These are phyloP conservation scores for Furcasterigmium furcatum DNA, from an alignment of 2,329 filamentous ascomycete species.

Conservation along the genomic window DNA sequence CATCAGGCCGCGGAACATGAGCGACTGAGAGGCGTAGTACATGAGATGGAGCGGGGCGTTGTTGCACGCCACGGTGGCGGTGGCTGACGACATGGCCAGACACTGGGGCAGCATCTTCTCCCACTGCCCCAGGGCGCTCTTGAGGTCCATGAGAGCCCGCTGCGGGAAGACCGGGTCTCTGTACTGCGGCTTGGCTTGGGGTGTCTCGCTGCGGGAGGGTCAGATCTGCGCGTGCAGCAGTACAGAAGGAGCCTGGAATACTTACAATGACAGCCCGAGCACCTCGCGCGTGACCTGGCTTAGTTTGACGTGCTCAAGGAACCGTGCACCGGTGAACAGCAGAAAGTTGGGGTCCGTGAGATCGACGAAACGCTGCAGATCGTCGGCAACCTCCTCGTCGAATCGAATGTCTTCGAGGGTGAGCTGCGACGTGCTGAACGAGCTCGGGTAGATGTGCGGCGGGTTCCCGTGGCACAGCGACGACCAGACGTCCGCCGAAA, in stretches of 20 bases:
- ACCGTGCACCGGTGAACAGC: conserved; percentile 30
- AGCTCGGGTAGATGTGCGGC: conserved; percentile 35
- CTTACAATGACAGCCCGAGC: too few species aligned
- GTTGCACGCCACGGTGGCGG: conserved; percentile 11
- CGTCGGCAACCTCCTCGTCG: conserved; percentile 36
- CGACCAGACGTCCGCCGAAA: conserved; percentile 39
- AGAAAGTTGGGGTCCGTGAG: conserved; percentile 24
- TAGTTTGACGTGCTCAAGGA: conserved; percentile 28
- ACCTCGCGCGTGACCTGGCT: conserved; percentile 25
- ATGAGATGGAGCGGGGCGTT: conserved; percentile 35
- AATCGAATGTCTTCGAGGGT: conserved; percentile 37
- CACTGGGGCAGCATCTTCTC: conserved; percentile 30
- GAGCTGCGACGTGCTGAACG: conserved; percentile 34
- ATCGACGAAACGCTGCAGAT: conserved; percentile 29
- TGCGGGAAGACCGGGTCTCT: conserved; percentile 12
- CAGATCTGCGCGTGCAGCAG: too few species aligned
- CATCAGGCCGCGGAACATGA: conserved; percentile 41
- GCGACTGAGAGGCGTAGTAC: conserved; percentile 36
- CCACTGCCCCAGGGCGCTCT: conserved; percentile 29
- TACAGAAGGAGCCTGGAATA: too few species aligned
- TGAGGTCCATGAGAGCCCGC: conserved; percentile 18
- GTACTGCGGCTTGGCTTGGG: conserved; percentile 8
- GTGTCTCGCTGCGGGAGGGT: conserved; percentile 19
- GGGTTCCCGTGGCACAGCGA: conserved; percentile 43
- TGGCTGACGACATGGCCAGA: conserved; percentile 18